Conservation (phyloP, 176 grass and related monocot species). For the Carex cristatella region DNA sequence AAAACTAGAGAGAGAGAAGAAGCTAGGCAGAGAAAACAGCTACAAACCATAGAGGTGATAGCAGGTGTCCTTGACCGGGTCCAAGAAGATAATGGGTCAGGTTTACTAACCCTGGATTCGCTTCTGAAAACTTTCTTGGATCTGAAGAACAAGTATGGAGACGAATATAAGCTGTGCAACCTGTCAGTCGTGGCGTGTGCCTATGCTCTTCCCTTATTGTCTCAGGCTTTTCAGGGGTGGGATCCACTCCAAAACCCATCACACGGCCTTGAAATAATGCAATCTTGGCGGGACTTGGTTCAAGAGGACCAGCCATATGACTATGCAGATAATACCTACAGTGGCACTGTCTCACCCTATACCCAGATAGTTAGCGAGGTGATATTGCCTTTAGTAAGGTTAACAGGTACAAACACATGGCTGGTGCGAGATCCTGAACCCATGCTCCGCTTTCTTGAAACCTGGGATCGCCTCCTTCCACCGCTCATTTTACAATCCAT, state of each 20-base stretch:
- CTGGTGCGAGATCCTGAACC: constrained; percentile 35
- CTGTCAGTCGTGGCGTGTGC: constrained; percentile 26
- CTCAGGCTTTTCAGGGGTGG: constrained; percentile 39
- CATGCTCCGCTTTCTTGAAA: constrained; percentile 53
- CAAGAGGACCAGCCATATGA: constrained; percentile 48
- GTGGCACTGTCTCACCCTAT: constrained; percentile 40
- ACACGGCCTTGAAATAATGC: constrained; percentile 28
- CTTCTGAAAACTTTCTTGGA: constrained; percentile 33
- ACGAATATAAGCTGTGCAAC: constrained; percentile 37
- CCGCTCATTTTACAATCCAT: constrained; percentile 27
- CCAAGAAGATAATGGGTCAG: constrained; percentile 21
- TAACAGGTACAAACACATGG: constrained; percentile 28
- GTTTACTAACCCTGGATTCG: constrained; percentile 30
- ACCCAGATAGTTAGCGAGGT: constrained; percentile 41
- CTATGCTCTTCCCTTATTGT: constrained; percentile 36
- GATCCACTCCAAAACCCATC: constrained; percentile 45
- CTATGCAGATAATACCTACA: constrained; percentile 27
- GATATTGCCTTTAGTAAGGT: constrained; percentile 32
- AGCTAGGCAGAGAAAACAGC: constrained; percentile 25
- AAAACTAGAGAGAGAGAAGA: constrained; percentile 33
- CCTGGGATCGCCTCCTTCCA: constrained; percentile 46
- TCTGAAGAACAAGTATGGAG: constrained; percentile 30
- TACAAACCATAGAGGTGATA: constrained; percentile 28
- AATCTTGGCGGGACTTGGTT: constrained; percentile 25
- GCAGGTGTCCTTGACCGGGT: constrained; percentile 28